Base-by-base conservation (phyloP, 257 asterid species). In the Scutellaria baicalensis region DNA sequence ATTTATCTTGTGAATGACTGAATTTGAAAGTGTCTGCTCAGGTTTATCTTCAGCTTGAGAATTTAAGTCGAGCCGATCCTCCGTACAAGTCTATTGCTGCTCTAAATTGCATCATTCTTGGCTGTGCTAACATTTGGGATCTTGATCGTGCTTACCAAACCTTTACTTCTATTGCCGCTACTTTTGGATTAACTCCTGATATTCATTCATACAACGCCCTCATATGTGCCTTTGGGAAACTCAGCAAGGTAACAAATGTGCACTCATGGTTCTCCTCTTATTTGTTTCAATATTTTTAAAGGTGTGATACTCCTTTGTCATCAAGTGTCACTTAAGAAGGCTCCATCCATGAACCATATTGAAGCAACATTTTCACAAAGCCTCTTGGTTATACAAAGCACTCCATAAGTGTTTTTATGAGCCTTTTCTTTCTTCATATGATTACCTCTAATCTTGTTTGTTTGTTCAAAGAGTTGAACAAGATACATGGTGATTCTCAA, bases 31-130 rank as follows among this genome's bases (percentile, higher is more conserved):
- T 86, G 65, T 61, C 64, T 74, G 64, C 70, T 74, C 90, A 93
- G 99, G 99, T 91, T 70, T 93, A 91, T 82, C 89, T 82, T 75
- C 99, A 91, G 84, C 84, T 93, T 75, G 99, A 91, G 86, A 86
- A 70, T 77, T 73, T 93, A 82, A 81, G 91, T 74, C 77, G 56
- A 56, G 93, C 82, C 3, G 77, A 85, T 56, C 78, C 91, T 68
- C 95, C 96, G 52, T 85, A 77, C 83, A 91, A 91, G 72, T 91
- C 96, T 77, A 77, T 87, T 74, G 86, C 95, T 51, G 95, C 95
- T 17, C 81, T 89, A 62, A 91, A 89, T 64, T 89, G 97, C 77
- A 27, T 91, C 63, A 83, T 89, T 65, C 85, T 89, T 58, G 97
- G 96, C 21, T 89, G 96, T 85, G 95, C 93, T 63, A 91, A 91